phyloP scores from a whole-genome alignment of 305 asterid genomes.

The Rubia tinctorum region DNA sequence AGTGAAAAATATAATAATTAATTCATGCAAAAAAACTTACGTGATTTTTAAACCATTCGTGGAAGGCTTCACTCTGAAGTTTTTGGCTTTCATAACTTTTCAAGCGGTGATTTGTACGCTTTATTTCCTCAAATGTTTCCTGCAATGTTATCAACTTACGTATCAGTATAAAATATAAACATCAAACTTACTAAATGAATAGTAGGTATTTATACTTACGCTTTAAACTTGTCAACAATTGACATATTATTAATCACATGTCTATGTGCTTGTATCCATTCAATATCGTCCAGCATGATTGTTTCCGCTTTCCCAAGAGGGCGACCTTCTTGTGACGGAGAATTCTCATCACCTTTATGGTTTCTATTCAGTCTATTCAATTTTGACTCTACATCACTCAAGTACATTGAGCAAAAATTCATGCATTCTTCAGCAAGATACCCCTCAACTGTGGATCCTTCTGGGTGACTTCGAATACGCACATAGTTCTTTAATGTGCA shows the following conservation, averaged over 20 bases:
- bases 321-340: neutral
- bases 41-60: too few relatives aligned
- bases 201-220: neutral
- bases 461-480: neutral
- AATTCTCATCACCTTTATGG: neutral
- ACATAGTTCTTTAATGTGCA: slow-evolving; percentile 12
- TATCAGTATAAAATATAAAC: neutral
- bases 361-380: neutral
- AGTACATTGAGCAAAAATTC: slow-evolving; percentile 11
- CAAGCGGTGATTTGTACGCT: too few relatives aligned
- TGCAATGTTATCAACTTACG: neutral
- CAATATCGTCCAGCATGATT: neutral
- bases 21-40: neutral
- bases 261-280: slow-evolving; percentile 12
- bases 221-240: neutral
- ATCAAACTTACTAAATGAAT: too few relatives aligned
- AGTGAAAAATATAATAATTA: neutral
- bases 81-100: too few relatives aligned
- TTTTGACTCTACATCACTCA: neutral
- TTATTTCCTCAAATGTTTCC: too few relatives aligned
- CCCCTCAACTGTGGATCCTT: neutral
- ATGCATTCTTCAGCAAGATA: slow-evolving; percentile 2
- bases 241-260: neutral
- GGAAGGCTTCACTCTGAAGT: too few relatives aligned
- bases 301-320: neutral